Evolutionary conservation across 768 basidiomycete genomes (phyloP).

Genomic region (Podaxis carcinomalis): DNA sequence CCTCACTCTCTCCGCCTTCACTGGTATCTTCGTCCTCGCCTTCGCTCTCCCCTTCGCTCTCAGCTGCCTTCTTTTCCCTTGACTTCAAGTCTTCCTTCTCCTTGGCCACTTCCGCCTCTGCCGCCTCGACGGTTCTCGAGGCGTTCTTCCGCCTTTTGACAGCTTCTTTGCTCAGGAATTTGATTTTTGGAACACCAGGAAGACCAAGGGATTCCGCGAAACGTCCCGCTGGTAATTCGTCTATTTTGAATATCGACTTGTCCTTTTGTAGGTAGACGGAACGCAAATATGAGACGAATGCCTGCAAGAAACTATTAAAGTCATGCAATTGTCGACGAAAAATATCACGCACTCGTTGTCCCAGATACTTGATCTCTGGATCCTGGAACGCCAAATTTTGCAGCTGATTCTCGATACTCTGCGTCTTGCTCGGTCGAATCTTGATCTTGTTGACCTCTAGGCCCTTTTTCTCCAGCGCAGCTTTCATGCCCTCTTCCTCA

Average conservation of each 20-base stretch:
- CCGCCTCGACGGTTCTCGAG: constrained; percentile 39
- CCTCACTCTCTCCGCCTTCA: constrained; percentile 26
- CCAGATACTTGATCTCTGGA: constrained; percentile 95
- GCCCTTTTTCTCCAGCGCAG: constrained; percentile 65
- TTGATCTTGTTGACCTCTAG: constrained; percentile 79
- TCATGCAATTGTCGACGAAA: not conserved
- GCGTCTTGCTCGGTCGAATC: constrained; percentile 82
- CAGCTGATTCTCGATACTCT: constrained; percentile 79
- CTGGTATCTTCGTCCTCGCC: constrained; percentile 19
- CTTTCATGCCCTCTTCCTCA: constrained; percentile 89
- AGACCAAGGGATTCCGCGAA: constrained; percentile 90
- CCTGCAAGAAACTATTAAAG: constrained; percentile 39
- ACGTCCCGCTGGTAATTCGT: constrained; percentile 73
- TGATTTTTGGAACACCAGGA: constrained; percentile 94
- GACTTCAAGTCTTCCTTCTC: constrained; percentile 13
- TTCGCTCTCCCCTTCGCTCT: constrained; percentile 13
- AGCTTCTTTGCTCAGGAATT: constrained; percentile 66
- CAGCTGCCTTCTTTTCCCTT: not conserved
- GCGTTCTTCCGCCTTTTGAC: constrained; percentile 78
- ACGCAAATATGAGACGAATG: constrained; percentile 93
- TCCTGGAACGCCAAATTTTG: constrained; percentile 94
- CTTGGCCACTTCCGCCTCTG: constrained; percentile 24
- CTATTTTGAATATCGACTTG: constrained; percentile 87
- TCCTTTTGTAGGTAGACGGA: constrained; percentile 92
- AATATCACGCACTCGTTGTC: constrained; percentile 66